Conservation (phyloP, 305 asterid species). For the Rubia tinctorum region DNA sequence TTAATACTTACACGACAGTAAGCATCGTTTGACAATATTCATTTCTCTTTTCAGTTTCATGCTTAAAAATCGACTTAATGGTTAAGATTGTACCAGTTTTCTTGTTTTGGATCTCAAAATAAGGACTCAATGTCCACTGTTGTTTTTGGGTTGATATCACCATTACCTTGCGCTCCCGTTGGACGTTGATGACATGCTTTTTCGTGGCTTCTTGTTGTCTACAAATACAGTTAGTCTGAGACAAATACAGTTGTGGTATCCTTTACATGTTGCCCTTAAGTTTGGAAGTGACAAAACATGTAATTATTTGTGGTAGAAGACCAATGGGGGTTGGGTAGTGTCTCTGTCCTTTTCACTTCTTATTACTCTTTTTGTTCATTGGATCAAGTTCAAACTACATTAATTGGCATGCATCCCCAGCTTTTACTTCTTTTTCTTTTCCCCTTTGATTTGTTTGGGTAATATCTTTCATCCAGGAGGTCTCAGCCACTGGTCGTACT, state of each 20-base stretch:
- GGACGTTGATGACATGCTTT: background rate
- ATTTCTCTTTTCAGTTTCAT: constrained; percentile 2
- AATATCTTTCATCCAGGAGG: background rate
- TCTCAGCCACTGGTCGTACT: background rate
- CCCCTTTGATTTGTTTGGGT: background rate
- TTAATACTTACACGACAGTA: constrained; percentile 86
- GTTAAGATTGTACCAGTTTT: background rate
- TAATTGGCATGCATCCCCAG: background rate
- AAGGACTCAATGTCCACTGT: background rate
- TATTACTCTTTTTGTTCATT: too few species aligned
- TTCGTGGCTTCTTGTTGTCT: background rate
- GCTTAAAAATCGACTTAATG: background rate
- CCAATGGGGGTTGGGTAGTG: background rate
- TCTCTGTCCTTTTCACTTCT: background rate
- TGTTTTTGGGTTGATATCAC: background rate
- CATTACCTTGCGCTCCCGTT: background rate
- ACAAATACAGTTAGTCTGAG: background rate
- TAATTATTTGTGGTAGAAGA: background rate
- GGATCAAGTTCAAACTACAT: background rate
- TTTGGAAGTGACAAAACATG: background rate
- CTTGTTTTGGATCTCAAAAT: background rate
- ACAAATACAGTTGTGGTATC: background rate
- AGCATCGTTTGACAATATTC: background rate
- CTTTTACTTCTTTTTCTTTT: background rate
- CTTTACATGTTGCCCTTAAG: background rate